phyloP scores from a whole-genome alignment of 2,329 filamentous ascomycete species.

The Aspergillus sp. region DNA sequence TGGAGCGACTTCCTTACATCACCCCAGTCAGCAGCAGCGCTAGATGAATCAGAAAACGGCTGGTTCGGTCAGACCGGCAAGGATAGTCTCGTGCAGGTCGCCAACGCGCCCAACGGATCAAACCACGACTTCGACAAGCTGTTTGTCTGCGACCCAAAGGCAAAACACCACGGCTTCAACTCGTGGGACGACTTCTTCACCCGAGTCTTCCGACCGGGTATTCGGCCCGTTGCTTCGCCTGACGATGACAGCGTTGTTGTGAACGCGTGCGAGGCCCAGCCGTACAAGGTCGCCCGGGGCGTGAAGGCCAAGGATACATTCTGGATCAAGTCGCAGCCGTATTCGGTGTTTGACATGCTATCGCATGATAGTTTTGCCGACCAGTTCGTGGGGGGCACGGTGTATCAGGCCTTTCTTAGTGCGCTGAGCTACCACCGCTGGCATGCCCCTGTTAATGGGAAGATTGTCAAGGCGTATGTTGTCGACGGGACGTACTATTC shows the following conservation, averaged over 20 bases:
- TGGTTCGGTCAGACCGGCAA: constrained; percentile 57
- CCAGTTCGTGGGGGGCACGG: constrained; percentile 62
- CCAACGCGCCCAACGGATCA: constrained; percentile 14
- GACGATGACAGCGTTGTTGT: constrained; percentile 51
- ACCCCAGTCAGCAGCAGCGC: constrained; percentile 55
- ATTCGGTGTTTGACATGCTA: constrained; percentile 66
- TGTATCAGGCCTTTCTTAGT: constrained; percentile 71
- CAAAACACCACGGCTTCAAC: constrained; percentile 52
- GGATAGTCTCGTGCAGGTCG: constrained; percentile 33
- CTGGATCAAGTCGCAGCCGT: constrained; percentile 69
- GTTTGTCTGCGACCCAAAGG: constrained; percentile 19
- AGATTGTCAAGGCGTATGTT: constrained; percentile 57
- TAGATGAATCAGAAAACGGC: constrained; percentile 44
- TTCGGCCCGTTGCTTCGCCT: constrained; percentile 62
- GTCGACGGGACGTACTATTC: constrained; percentile 68
- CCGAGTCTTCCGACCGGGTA: constrained; percentile 52
- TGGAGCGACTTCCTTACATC: constrained; percentile 57
- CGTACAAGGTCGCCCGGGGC: constrained; percentile 53
- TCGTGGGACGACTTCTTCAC: constrained; percentile 75
- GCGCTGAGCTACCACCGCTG: constrained; percentile 70
- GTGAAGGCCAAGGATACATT: constrained; percentile 61
- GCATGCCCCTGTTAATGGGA: constrained; percentile 68
- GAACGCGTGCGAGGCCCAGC: constrained; percentile 65
- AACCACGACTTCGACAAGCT: constrained; percentile 39
- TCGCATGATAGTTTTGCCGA: constrained; percentile 51